phyloP scores from a whole-genome alignment of 2,329 filamentous ascomycete genomes.

The Phaeosphaeriaceae sp. region DNA sequence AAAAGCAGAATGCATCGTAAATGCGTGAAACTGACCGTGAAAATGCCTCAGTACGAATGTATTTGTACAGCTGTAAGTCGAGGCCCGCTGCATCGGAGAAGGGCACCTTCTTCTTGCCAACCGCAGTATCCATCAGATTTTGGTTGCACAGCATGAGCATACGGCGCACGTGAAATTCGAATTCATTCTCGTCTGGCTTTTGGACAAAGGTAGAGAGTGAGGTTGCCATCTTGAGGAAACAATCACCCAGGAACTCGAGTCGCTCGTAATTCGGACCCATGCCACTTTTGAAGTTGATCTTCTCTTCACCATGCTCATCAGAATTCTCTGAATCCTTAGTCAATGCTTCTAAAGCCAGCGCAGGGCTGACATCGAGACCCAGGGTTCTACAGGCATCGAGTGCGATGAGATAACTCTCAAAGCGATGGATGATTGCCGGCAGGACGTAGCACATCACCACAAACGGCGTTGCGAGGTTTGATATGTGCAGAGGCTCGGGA shows the following conservation, averaged over 20 bases:
- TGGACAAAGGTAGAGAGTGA: constrained; percentile 84
- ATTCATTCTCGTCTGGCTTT: constrained; percentile 81
- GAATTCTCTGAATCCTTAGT: constrained; percentile 92
- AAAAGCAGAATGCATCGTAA: too few species aligned
- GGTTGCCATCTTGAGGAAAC: constrained; percentile 94
- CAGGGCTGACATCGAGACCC: constrained; percentile 69
- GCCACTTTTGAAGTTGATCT: constrained; percentile 78
- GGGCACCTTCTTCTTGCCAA: constrained; percentile 44
- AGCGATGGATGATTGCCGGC: constrained; percentile 82
- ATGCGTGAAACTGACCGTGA: constrained; percentile 61
- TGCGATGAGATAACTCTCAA: constrained; percentile 83
- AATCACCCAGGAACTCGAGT: constrained; percentile 91
- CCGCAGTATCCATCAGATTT: constrained; percentile 81
- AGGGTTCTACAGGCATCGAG: constrained; percentile 76
- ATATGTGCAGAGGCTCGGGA: constrained; percentile 78
- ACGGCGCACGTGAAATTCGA: constrained; percentile 85
- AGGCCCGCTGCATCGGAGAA: constrained; percentile 47
- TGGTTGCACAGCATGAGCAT: constrained; percentile 93
- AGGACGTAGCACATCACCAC: constrained; percentile 78
- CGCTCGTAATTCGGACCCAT: constrained; percentile 97
- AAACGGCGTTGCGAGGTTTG: constrained; percentile 72
- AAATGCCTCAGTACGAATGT: constrained; percentile 83
- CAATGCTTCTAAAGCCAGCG: constrained; percentile 83
- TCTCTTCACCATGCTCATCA: constrained; percentile 72
- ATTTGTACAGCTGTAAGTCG: constrained; percentile 70